phyloP scores from a whole-genome alignment of 2,329 filamentous ascomycete species.

The Tolypocladium amazonense region DNA sequence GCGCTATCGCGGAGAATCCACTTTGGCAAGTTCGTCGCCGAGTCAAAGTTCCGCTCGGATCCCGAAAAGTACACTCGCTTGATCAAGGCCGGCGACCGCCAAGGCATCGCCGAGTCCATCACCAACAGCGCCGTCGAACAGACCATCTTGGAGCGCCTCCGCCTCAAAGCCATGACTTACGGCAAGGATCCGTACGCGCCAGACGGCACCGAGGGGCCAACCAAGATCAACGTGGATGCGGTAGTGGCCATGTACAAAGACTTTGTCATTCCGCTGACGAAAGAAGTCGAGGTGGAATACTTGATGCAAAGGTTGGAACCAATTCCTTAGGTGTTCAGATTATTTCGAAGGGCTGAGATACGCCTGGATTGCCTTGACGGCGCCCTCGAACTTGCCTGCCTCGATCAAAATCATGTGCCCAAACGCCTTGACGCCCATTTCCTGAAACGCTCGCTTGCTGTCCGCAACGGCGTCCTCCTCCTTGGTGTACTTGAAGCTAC shows the following conservation, averaged over 20 bases:
- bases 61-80: conserved; percentile 68
- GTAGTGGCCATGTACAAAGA: conserved; percentile 86
- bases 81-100: conserved; percentile 70
- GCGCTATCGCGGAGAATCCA: conserved; percentile 85
- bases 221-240: conserved; percentile 86
- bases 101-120: conserved; percentile 80
- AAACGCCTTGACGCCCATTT: conserved; percentile 75
- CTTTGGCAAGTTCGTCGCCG: conserved; percentile 97
- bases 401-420: conserved; percentile 85
- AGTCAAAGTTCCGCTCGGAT: conserved; percentile 85
- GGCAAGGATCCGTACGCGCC: conserved; percentile 72
- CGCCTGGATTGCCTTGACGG: conserved; percentile 64
- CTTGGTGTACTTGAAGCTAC: conserved; percentile 68
- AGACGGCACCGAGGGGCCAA: conserved; percentile 40
- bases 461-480: conserved; percentile 75
- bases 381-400: conserved; percentile 60
- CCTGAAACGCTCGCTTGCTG: conserved; percentile 89
- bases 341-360: conserved; percentile 52
- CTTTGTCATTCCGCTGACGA: conserved; percentile 94
- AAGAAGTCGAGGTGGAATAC: conserved; percentile 96
- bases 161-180: conserved; percentile 86
- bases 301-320: conserved; percentile 77
- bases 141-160: conserved; percentile 78
- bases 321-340: conserved; percentile 2
- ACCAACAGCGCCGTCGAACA: conserved; percentile 83